Evolutionary conservation across 352 stramenopile genomes (phyloP).

Genomic region (Plasmopara halstedii): DNA sequence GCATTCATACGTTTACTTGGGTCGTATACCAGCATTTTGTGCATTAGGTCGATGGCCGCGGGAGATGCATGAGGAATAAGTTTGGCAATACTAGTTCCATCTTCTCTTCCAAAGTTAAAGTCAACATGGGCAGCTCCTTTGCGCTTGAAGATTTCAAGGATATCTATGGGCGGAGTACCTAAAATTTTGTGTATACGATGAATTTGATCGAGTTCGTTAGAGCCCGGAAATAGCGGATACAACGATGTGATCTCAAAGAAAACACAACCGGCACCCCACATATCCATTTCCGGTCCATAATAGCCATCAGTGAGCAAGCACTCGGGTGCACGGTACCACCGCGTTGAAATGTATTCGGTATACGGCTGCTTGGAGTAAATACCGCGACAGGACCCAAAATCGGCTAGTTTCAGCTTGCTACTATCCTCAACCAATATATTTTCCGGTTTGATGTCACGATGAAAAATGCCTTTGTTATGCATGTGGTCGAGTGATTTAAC

Average conservation of each 20-base stretch:
- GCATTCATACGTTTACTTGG: constrained; percentile 85
- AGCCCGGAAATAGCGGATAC: constrained; percentile 92
- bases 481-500: constrained; percentile 95
- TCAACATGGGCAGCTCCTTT: constrained; percentile 89
- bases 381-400: constrained; percentile 93
- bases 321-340: constrained; percentile 94
- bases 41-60: constrained; percentile 83
- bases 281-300: constrained; percentile 94
- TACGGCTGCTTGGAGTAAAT: constrained; percentile 96
- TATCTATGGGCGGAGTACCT: constrained; percentile 77
- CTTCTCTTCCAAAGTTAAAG: constrained; percentile 88
- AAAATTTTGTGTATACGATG: constrained; percentile 93
- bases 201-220: constrained; percentile 94
- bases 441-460: constrained; percentile 95
- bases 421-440: constrained; percentile 92
- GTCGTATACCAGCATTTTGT: constrained; percentile 87
- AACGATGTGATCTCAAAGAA: constrained; percentile 94
- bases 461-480: constrained; percentile 96
- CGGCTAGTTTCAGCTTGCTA: constrained; percentile 86
- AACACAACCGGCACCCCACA: constrained; percentile 94
- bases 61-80: constrained; percentile 85
- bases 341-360: constrained; percentile 95
- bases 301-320: constrained; percentile 94
- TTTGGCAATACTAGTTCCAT: constrained; percentile 76
- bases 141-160: constrained; percentile 87